A percentile compares a stretch with the other conserved stretches of the same genome.
These are phyloP conservation scores for Coemansia sp. DNA, from an alignment of 192 early-diverging fungal species.

Conservation along the genomic window DNA sequence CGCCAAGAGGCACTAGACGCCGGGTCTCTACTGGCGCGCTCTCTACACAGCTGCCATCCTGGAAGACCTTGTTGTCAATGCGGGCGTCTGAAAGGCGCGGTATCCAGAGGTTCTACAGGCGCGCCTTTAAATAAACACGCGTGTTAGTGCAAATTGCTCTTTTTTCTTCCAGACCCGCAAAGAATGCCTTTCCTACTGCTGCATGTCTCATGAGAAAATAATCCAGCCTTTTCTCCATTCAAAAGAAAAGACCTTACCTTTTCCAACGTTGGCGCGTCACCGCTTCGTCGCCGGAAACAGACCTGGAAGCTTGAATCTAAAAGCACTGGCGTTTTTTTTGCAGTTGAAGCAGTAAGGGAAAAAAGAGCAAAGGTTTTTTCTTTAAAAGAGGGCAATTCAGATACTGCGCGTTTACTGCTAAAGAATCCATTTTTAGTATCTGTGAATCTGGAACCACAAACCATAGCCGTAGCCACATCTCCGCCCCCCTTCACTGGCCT, in stretches of 20 bases:
- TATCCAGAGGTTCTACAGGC: conserved; percentile 38
- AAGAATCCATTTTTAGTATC: not conserved
- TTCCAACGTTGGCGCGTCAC: conserved; percentile 30
- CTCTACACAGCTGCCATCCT: not conserved
- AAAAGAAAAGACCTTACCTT: conserved; percentile 12
- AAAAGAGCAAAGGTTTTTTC: conserved; percentile 1
- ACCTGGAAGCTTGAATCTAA: conserved; percentile 36
- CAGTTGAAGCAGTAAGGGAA: not conserved
- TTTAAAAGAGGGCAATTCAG: not conserved
- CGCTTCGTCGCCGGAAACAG: conserved; percentile 25
- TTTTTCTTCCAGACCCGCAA: not conserved
- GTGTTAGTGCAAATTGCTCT: not conserved
- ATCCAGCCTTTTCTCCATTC: not conserved
- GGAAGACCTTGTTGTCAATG: too few species aligned
- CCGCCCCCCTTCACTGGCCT: not conserved
- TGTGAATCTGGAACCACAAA: too few species aligned
- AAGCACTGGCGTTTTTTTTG: not conserved
- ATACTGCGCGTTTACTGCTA: not conserved
- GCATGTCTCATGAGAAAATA: not conserved
- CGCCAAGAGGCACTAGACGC: conserved; percentile 32
- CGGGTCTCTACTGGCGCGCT: not conserved
- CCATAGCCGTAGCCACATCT: not conserved
- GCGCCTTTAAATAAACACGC: too few species aligned
- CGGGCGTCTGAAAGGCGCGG: conserved; percentile 13
- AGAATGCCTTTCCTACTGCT: not conserved